Evolutionary conservation across 1,284 basidiomycete species (phyloP).

Genomic region (Pseudozyma thailandica): DNA sequence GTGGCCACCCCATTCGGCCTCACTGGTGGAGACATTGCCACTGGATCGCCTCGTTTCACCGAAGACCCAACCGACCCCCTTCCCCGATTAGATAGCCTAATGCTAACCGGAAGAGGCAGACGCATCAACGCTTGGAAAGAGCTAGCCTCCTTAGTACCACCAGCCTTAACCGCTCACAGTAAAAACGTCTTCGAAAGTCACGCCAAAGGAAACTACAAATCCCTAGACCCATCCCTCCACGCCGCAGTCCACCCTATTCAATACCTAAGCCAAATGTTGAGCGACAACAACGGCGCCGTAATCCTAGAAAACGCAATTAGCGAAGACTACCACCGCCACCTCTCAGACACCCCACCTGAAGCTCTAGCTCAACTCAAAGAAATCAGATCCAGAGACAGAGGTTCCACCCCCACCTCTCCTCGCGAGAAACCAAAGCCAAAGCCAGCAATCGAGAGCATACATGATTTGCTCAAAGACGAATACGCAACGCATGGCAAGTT

Average conservation of each 20-base stretch:
- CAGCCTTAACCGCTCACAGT: conserved; percentile 9
- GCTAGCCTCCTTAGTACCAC: conserved; percentile 2
- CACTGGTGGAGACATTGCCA: not conserved
- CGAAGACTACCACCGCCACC: not conserved
- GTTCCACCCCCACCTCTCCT: too few relatives aligned
- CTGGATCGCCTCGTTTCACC: not conserved
- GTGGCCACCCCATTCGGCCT: conserved; percentile 5
- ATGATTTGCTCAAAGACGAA: not conserved
- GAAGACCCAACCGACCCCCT: conserved; percentile 4
- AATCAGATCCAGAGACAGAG: not conserved
- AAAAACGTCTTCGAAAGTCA: conserved; percentile 1
- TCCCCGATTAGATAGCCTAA: not conserved
- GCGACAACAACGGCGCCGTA: conserved; percentile 4
- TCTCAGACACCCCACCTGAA: not conserved
- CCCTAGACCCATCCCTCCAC: not conserved
- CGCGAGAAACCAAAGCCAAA: not conserved
- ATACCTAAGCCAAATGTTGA: conserved; percentile 16
- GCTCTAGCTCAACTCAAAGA: not conserved
- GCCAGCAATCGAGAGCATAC: not conserved
- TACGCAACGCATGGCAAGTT: conserved; percentile 12
- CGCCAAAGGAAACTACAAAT: not conserved
- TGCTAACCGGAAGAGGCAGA: not conserved
- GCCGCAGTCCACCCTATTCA: conserved; percentile 26
- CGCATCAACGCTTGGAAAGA: conserved; percentile 10
- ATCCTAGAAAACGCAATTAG: conserved; percentile 22